A percentile compares a stretch with the other conserved stretches of the same genome.
These are phyloP conservation scores for Blastobotrys americana DNA, from an alignment of 805 yeast genomes.

Conservation along the genomic window DNA sequence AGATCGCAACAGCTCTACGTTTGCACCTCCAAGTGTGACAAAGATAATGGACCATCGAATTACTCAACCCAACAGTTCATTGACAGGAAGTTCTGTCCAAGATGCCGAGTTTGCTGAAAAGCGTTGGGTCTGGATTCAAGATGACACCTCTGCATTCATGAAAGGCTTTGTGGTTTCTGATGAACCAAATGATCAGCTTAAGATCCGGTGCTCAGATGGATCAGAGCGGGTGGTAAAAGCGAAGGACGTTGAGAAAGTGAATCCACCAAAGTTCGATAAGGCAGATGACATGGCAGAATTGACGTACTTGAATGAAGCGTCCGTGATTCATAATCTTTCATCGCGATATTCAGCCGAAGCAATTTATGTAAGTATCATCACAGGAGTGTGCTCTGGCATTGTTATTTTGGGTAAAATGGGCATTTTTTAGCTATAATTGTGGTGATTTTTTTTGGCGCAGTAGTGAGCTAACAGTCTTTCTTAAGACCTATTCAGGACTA, in stretches of 20 bases:
- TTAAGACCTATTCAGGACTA: slow-evolving; percentile 87
- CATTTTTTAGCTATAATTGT: too few relatives aligned
- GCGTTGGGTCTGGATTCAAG: slow-evolving; percentile 76
- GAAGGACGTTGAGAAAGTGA: slow-evolving; percentile 53
- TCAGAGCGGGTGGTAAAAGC: slow-evolving; percentile 38
- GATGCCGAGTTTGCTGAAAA: slow-evolving; percentile 32
- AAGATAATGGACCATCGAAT: background rate
- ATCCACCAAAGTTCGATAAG: slow-evolving; percentile 83
- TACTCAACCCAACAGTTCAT: background rate
- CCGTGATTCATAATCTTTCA: slow-evolving; percentile 80
- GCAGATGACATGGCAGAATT: slow-evolving; percentile 94
- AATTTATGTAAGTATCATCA: slow-evolving; percentile 35
- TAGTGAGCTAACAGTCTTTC: too few relatives aligned
- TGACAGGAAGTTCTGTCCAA: slow-evolving; percentile 10
- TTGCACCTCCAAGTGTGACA: background rate
- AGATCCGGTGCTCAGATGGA: slow-evolving; percentile 38
- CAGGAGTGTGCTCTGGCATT: background rate
- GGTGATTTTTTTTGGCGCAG: too few relatives aligned
- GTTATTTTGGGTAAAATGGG: too few relatives aligned
- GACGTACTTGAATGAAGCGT: slow-evolving; percentile 90
- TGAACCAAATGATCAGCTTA: slow-evolving; percentile 31
- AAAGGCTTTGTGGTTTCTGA: slow-evolving; percentile 54
- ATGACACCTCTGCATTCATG: slow-evolving; percentile 46
- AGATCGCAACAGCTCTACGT: slow-evolving; percentile 1
- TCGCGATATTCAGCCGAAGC: slow-evolving; percentile 68